Evolutionary conservation across 2,329 filamentous ascomycete genomes (phyloP).

Genomic region (Hypoxylon sp.): DNA sequence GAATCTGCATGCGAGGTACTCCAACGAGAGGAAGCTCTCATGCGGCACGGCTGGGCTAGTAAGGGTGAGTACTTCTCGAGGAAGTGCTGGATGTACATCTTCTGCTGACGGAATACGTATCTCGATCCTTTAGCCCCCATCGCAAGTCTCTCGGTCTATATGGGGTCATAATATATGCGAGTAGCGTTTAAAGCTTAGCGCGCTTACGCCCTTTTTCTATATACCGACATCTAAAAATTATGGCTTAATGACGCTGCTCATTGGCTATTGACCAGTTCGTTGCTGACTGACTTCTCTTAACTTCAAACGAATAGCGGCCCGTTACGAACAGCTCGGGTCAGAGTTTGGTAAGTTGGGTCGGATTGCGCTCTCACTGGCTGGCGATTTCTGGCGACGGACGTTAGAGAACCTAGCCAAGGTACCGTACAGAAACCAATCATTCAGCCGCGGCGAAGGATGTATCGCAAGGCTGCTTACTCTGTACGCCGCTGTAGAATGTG

Average conservation of each 20-base stretch:
- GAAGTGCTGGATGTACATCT: conserved; percentile 15
- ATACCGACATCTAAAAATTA: conserved; percentile 28
- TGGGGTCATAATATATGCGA: conserved; percentile 32
- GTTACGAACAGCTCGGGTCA: conserved; percentile 13
- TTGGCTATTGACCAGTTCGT: conserved; percentile 21
- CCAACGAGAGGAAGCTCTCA: conserved; percentile 26
- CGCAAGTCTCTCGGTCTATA: conserved; percentile 24
- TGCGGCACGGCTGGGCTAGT: conserved; percentile 32
- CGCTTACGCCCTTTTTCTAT: conserved; percentile 37
- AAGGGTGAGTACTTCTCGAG: conserved; percentile 11
- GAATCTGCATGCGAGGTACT: conserved; percentile 36
- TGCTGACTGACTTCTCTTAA: conserved; percentile 27
- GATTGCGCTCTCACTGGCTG: conserved; percentile 29
- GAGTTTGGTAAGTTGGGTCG: conserved; percentile 21
- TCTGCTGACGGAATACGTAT: conserved; percentile 35
- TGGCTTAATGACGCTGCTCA: conserved; percentile 7
- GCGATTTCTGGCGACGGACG: conserved; percentile 12
- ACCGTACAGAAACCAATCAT: conserved; percentile 23
- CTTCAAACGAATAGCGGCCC: neutral
- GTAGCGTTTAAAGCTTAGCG: conserved; percentile 24
- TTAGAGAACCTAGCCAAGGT: neutral
- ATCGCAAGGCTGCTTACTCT: conserved; percentile 36
- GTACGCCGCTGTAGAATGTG: conserved; percentile 10
- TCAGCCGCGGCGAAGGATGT: conserved; percentile 9
- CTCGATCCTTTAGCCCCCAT: conserved; percentile 36